These are phyloP conservation scores for Neckera pumila DNA, from an alignment of 225 moss, liverwort and hornwort genomes.

Conservation along the genomic window DNA sequence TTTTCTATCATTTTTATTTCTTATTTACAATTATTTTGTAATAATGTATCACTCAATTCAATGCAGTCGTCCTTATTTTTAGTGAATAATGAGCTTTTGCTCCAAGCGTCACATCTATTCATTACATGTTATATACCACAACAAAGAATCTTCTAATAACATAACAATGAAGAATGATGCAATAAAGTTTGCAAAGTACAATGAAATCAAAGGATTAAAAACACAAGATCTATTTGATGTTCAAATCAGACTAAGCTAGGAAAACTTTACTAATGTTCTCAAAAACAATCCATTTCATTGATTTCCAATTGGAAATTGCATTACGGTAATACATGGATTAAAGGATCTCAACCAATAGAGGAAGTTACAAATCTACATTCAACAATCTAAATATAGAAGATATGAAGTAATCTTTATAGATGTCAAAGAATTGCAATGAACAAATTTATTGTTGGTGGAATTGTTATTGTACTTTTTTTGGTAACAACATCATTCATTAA, in stretches of 20 bases:
- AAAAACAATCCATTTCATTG: neutral
- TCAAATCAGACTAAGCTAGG: neutral
- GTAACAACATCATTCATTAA: neutral
- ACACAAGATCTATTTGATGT: neutral
- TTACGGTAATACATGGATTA: fast-evolving
- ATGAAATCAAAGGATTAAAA: neutral
- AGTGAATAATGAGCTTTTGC: neutral
- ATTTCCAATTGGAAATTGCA: neutral
- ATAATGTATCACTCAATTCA: neutral
- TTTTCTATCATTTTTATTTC: neutral
- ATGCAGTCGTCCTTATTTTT: neutral
- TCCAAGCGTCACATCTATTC: conserved; percentile 6
- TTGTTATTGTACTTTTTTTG: neutral
- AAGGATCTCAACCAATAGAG: neutral
- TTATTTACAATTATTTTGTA: neutral
- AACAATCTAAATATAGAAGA: neutral
- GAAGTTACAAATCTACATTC: neutral
- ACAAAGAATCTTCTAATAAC: neutral
- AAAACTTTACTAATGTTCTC: neutral
- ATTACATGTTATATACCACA: neutral
- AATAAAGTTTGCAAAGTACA: neutral
- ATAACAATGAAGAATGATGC: neutral
- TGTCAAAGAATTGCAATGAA: neutral
- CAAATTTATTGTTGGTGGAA: too few species aligned
- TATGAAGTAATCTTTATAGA: neutral